A percentile compares a stretch with the other conserved stretches of the same genome.
Conservation (phyloP, 225 moss, liverwort and hornwort species). For the Physcomitrium patens region DNA sequence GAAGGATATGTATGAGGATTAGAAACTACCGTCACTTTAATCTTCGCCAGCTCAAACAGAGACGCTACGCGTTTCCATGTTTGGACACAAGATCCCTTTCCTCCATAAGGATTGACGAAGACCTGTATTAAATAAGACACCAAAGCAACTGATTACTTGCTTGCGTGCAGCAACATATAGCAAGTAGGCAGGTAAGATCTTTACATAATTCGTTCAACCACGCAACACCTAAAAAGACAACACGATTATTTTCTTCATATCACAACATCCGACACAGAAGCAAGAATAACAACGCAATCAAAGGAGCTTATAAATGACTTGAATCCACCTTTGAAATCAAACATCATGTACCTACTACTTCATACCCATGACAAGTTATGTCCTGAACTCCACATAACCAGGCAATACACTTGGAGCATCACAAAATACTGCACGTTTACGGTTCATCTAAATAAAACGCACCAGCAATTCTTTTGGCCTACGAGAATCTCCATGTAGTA, state of each 20-base stretch:
- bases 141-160: slow-evolving; percentile 27
- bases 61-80: slow-evolving; percentile 72
- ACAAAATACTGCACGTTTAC: neutral
- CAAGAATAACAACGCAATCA: neutral
- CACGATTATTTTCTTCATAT: neutral
- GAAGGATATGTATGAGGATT: neutral
- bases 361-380: neutral
- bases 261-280: neutral
- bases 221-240: neutral
- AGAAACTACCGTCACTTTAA: slow-evolving; percentile 63
- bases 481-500: slow-evolving; percentile 53
- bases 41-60: slow-evolving; percentile 76
- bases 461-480: slow-evolving; percentile 88
- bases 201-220: neutral
- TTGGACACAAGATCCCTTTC: slow-evolving; percentile 66
- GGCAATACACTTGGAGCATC: slow-evolving; percentile 16
- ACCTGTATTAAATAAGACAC: slow-evolving; percentile 57
- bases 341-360: neutral
- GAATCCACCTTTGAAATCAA: slow-evolving; percentile 14
- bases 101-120: slow-evolving; percentile 87
- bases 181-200: neutral
- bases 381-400: neutral
- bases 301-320: neutral
- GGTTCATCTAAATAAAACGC: slow-evolving; percentile 26
- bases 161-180: neutral